Base-by-base conservation (phyloP, 768 basidiomycete species). In the Boletus tylopilopsis region DNA sequence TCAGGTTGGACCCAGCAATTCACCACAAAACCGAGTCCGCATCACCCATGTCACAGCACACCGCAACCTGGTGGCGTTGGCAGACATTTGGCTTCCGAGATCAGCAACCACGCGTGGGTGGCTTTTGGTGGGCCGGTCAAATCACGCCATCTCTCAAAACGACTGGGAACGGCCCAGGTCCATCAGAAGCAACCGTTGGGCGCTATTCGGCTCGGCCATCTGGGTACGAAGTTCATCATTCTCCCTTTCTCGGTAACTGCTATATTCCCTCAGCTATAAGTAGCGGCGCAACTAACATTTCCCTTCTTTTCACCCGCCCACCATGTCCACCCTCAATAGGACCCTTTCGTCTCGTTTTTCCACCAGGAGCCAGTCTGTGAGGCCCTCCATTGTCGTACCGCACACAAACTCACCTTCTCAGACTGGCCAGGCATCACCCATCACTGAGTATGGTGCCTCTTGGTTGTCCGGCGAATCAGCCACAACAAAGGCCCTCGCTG, bases 261-360 rank as follows among this genome's bases (percentile, higher is more conserved):
- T 18, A 8, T 37, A 11, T 44, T 23, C 45, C 52, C 47, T 23
- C 39, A 18, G 29, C 48, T 69, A 67, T 67, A 69, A 67, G 60
- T 57, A 68, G 50, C 42, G 6, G 15, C 27, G 21, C n/a, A 45
- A 34, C 7, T 30, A 12, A 0, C 39, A 5, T 21, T 1, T 5
- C 24, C 16, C 49, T 44, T 49, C 43, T 43, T n/a, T 51, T 33
- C 42, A 21, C 23, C 47, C 50, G 30, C 30, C 44, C 47, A 44
- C 29, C 43, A 68, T 68, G 66, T 62, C 66, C 30, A n/a, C 55
- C 16, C 54, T 68, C 48, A 64, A 35, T 49, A 57, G 68, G 54
- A 39, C 66, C 21, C 44, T 68, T 42, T 68, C 68, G 0, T 57
- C 62, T 4, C 66, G 66, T 15, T 66, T 68, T 45, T 62, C 66